Conservation (phyloP, 176 grass and related monocot genomes). For the Pontederia paniculata region DNA sequence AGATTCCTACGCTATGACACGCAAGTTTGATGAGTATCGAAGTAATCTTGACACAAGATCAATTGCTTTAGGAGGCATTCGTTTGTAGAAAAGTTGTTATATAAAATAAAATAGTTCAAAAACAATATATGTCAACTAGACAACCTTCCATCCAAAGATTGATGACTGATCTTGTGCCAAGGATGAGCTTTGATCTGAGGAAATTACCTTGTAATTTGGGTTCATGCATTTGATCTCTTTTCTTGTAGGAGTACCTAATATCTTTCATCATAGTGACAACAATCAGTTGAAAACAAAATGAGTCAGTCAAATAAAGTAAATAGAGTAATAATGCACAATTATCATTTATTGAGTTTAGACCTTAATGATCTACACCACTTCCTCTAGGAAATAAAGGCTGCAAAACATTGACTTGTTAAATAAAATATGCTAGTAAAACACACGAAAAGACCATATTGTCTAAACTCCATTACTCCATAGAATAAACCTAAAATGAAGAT, state of each 20-base stretch:
- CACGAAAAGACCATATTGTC: too few species aligned
- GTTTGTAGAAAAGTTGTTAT: slow-evolving; percentile 8
- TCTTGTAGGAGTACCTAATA: slow-evolving; percentile 10
- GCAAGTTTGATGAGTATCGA: slow-evolving; percentile 17
- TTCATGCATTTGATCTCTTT: slow-evolving; percentile 19
- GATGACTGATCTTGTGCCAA: slow-evolving; percentile 10
- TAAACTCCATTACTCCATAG: too few species aligned
- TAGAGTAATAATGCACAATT: background rate
- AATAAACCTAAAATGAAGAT: too few species aligned
- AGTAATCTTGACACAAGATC: slow-evolving; percentile 13
- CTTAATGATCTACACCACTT: slow-evolving; percentile 20
- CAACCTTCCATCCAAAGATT: background rate
- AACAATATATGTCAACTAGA: background rate
- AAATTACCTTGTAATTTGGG: slow-evolving; percentile 11
- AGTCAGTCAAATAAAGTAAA: background rate
- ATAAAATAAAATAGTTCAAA: background rate
- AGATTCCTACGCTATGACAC: slow-evolving; percentile 6
- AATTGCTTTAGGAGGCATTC: slow-evolving; percentile 6
- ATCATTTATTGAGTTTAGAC: background rate
- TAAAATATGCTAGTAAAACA: too few species aligned
- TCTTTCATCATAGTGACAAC: background rate
- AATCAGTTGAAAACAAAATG: background rate
- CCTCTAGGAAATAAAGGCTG: slow-evolving; percentile 18
- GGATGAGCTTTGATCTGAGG: slow-evolving; percentile 17
- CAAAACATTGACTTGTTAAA: background rate